phyloP scores from a whole-genome alignment of 2,329 filamentous ascomycete genomes.

The Neonectria punicea region DNA sequence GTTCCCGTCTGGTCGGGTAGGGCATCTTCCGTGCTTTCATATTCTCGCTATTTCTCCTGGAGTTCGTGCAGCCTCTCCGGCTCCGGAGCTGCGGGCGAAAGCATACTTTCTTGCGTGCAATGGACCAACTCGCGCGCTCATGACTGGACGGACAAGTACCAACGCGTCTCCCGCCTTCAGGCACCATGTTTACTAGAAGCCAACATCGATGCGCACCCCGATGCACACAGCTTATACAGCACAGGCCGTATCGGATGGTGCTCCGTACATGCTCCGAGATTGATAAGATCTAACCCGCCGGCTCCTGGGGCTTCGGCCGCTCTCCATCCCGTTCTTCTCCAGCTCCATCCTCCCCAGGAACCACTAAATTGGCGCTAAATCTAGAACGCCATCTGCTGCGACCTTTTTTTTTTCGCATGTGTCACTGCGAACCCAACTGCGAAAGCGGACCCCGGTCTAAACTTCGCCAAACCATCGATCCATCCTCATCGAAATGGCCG shows the following conservation, averaged over 20 bases:
- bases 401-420: constrained; percentile 15
- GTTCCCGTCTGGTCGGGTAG: background rate
- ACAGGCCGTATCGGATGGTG: background rate
- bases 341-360: background rate
- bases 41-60: no score
- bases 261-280: background rate
- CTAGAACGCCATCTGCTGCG: constrained; percentile 1
- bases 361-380: constrained; percentile 17
- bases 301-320: constrained; percentile 14
- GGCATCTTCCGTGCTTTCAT: background rate
- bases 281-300: constrained; percentile 14
- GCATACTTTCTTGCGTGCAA: background rate
- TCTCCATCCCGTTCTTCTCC: background rate
- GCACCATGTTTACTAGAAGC: background rate
- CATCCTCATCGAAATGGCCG: constrained; percentile 36
- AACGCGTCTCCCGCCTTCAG: background rate
- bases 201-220: background rate
- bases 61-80: background rate
- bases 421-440: constrained; percentile 7
- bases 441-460: constrained; percentile 4
- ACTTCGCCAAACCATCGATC: background rate
- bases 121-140: background rate
- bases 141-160: background rate
- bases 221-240: background rate
- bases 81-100: background rate